A percentile compares a stretch with the other conserved stretches of the same genome.
Conservation (phyloP, 148 eudicot species). For the Cornus controversa region DNA sequence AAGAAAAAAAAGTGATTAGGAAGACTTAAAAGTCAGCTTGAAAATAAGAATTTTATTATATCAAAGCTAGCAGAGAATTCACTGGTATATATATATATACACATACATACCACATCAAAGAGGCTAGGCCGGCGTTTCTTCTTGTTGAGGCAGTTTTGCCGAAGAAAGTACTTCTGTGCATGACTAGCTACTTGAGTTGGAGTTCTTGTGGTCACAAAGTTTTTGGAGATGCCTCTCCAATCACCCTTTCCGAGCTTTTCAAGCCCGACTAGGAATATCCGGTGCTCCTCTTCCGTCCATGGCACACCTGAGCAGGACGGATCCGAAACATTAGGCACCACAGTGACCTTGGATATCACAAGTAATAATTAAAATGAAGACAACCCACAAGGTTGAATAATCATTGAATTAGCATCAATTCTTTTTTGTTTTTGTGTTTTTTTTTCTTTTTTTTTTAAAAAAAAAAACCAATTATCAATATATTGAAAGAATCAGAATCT, state of each 20-base stretch:
- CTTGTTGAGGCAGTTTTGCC: slow-evolving; percentile 22
- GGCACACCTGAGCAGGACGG: slow-evolving; percentile 24
- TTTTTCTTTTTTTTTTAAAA: too few relatives aligned
- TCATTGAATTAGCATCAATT: too few relatives aligned
- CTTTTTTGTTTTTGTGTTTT: too few relatives aligned
- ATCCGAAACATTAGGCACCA: not conserved
- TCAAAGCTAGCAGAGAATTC: too few relatives aligned
- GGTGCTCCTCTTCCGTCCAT: slow-evolving; percentile 52
- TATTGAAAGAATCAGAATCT: too few relatives aligned
- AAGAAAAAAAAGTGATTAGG: not conserved
- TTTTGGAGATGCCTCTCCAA: slow-evolving; percentile 54
- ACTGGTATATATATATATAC: too few relatives aligned
- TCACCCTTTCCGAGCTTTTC: slow-evolving; percentile 48
- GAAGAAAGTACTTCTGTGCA: slow-evolving; percentile 53
- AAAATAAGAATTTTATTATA: too few relatives aligned
- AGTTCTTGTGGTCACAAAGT: slow-evolving; percentile 43
- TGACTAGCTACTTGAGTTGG: slow-evolving; percentile 55
- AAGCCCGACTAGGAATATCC: slow-evolving; percentile 33
- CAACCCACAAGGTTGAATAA: too few relatives aligned
- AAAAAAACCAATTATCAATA: too few relatives aligned
- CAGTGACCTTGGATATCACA: too few relatives aligned
- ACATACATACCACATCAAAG: slow-evolving; percentile 22
- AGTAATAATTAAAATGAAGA: too few relatives aligned
- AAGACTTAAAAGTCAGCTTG: not conserved
- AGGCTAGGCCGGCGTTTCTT: slow-evolving; percentile 39